Percentiles rank a stretch among this genome's conserved stretches.
These are phyloP conservation scores for Cutaneotrichosporon sp. DNA, from an alignment of 1,284 basidiomycete genomes.

Conservation along the genomic window DNA sequence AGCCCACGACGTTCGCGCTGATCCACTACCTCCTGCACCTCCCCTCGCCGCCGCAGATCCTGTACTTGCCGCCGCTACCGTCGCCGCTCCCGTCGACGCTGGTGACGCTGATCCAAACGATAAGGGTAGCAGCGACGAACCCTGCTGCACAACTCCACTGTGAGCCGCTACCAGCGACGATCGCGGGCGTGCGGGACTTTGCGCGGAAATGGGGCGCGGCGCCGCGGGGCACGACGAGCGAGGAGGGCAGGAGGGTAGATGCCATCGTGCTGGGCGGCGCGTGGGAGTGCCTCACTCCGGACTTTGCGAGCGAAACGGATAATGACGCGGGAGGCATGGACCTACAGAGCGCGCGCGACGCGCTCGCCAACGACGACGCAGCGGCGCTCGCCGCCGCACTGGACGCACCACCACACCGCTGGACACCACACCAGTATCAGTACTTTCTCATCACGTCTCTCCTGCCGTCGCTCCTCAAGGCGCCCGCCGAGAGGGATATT, in stretches of 20 bases:
- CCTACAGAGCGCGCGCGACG: not conserved
- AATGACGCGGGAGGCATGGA: not conserved
- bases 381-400: not conserved
- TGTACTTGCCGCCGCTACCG: constrained; percentile 41
- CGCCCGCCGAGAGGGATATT: constrained; percentile 74
- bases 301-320: not conserved
- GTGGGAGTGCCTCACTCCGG: constrained; percentile 28
- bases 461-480: constrained; percentile 67
- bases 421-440: constrained; percentile 41
- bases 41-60: constrained; percentile 46
- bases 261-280: constrained; percentile 43
- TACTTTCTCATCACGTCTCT: constrained; percentile 72
- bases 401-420: constrained; percentile 9
- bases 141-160: constrained; percentile 42
- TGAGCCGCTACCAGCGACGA: constrained; percentile 40
- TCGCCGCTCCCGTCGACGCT: constrained; percentile 41
- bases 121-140: constrained; percentile 34
- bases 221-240: constrained; percentile 34
- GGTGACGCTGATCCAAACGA: constrained; percentile 42
- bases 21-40: constrained; percentile 42
- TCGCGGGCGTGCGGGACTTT: constrained; percentile 37
- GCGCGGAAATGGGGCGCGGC: constrained; percentile 38
- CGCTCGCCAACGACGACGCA: not conserved
- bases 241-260: constrained; percentile 44
- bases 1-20: constrained; percentile 38